Evolutionary conservation across 495 filamentous ascomycete species (phyloP).

Genomic region (Penicillium atrosanguineum): DNA sequence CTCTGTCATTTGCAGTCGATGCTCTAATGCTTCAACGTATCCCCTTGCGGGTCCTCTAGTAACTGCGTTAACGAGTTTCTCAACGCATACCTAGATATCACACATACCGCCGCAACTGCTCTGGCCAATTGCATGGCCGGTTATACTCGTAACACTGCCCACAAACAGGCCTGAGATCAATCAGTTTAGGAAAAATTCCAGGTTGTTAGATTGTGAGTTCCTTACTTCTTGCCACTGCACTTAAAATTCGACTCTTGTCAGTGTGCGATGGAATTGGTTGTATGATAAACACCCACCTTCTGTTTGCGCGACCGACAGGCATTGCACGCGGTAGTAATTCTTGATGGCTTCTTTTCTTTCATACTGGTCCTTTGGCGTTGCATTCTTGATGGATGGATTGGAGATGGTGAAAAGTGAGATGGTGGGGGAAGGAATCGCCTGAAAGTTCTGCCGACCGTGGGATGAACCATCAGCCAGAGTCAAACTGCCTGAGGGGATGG

Average conservation of each 20-base stretch:
- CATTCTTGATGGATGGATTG: background rate
- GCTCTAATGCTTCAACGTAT: conserved; percentile 39
- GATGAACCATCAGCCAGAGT: conserved; percentile 7
- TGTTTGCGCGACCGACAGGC: conserved; percentile 39
- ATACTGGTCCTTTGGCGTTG: conserved; percentile 6
- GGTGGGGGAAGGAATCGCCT: conserved; percentile 17
- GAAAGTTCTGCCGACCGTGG: conserved; percentile 27
- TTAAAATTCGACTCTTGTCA: conserved; percentile 13
- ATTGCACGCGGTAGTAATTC: conserved; percentile 39
- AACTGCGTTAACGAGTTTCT: background rate
- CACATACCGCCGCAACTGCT: conserved; percentile 36
- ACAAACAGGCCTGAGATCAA: conserved; percentile 29
- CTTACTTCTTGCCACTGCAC: conserved; percentile 40
- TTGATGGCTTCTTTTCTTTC: conserved; percentile 21
- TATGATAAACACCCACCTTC: conserved; percentile 24
- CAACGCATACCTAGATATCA: background rate
- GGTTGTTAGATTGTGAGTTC: background rate
- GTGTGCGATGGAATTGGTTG: background rate
- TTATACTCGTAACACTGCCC: conserved; percentile 36
- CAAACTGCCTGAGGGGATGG: background rate
- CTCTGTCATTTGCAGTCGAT: conserved; percentile 39
- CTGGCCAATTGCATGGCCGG: conserved; percentile 39
- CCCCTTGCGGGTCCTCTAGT: conserved; percentile 40
- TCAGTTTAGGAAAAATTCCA: background rate
- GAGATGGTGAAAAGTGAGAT: background rate